These are phyloP conservation scores for Amanita exitialis DNA, from an alignment of 768 basidiomycete genomes.

Conservation along the genomic window DNA sequence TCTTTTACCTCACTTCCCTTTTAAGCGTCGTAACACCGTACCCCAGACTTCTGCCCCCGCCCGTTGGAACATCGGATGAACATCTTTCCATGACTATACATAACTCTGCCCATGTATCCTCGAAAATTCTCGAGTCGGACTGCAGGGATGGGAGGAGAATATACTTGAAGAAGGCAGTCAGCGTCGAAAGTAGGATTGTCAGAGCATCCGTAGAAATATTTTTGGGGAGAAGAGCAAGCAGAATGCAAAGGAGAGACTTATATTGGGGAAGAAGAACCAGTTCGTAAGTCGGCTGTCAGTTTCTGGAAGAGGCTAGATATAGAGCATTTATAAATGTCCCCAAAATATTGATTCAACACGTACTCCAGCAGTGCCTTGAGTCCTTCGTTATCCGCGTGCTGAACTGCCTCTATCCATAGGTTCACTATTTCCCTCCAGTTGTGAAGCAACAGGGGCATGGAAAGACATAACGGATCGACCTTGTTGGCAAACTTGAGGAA, in stretches of 20 bases:
- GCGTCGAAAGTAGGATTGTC: slow-evolving; percentile 54
- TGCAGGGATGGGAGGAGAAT: slow-evolving; percentile 59
- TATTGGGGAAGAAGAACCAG: slow-evolving; percentile 61
- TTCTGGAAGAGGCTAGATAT: slow-evolving; percentile 62
- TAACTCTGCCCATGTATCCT: slow-evolving; percentile 52
- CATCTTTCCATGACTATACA: slow-evolving; percentile 44
- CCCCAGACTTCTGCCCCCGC: slow-evolving; percentile 87
- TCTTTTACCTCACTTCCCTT: slow-evolving; percentile 41
- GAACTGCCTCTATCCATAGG: slow-evolving; percentile 52
- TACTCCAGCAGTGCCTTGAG: slow-evolving; percentile 70
- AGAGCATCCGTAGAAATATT: slow-evolving; percentile 52
- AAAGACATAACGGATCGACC: slow-evolving; percentile 51
- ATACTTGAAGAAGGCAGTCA: slow-evolving; percentile 63
- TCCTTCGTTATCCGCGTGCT: slow-evolving; percentile 60
- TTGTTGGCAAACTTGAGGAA: slow-evolving; percentile 64
- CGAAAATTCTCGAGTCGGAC: slow-evolving; percentile 30
- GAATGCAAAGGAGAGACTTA: slow-evolving; percentile 37
- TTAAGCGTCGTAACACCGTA: slow-evolving; percentile 61
- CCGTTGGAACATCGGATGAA: slow-evolving; percentile 60
- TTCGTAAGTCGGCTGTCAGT: slow-evolving; percentile 71
- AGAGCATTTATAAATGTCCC: slow-evolving; percentile 3
- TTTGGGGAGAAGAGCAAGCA: slow-evolving; percentile 48
- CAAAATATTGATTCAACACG: slow-evolving; percentile 1
- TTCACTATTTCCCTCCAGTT: slow-evolving; percentile 64
- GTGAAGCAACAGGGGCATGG: slow-evolving; percentile 74